These are phyloP conservation scores for Niveomyces coronatus DNA, from an alignment of 2,329 filamentous ascomycete species.

Conservation along the genomic window DNA sequence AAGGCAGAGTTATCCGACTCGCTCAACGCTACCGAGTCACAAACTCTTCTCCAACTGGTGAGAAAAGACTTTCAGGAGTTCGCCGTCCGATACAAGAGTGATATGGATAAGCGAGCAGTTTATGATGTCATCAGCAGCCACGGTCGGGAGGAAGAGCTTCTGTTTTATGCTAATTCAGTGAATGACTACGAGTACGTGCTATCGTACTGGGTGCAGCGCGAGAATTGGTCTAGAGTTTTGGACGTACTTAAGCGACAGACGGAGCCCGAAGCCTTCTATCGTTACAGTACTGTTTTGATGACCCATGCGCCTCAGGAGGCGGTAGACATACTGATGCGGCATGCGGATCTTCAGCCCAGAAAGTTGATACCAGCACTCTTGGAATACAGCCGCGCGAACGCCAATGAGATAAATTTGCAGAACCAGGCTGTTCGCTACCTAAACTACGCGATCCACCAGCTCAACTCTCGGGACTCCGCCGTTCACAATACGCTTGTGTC, in stretches of 20 bases:
- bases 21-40: constrained; percentile 58
- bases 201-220: constrained; percentile 93
- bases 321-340: constrained; percentile 93
- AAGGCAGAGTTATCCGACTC: constrained; percentile 71
- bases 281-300: constrained; percentile 96
- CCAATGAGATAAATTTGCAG: constrained; percentile 50
- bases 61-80: constrained; percentile 83
- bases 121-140: constrained; percentile 97
- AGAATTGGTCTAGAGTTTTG: constrained; percentile 81
- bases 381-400: constrained; percentile 77
- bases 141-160: constrained; percentile 81
- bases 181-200: constrained; percentile 93
- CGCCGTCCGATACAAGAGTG: constrained; percentile 69
- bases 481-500: constrained; percentile 96
- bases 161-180: constrained; percentile 80
- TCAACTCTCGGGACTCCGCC: constrained; percentile 69
- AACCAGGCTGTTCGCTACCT: constrained; percentile 94
- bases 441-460: constrained; percentile 82
- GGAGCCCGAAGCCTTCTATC: constrained; percentile 87
- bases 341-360: constrained; percentile 72
- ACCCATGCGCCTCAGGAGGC: constrained; percentile 73
- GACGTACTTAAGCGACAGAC: constrained; percentile 87
- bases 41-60: constrained; percentile 59
- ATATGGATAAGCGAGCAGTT: constrained; percentile 82
- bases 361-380: constrained; percentile 87